These are phyloP conservation scores for Lecanicillium sp. DNA, from an alignment of 2,329 filamentous ascomycete species.

Conservation along the genomic window DNA sequence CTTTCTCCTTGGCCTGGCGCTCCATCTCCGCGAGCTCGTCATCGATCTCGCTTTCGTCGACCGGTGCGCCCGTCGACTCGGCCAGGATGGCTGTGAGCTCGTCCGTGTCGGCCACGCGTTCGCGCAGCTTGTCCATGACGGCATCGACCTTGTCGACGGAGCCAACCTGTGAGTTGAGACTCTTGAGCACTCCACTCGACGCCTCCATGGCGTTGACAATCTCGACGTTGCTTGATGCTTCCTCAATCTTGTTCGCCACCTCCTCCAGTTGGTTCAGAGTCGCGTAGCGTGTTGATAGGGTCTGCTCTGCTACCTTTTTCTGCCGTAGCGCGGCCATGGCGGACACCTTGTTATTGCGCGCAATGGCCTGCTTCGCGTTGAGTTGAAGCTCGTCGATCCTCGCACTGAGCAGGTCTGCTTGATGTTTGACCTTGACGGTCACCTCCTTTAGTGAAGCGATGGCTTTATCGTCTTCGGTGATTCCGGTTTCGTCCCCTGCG, in stretches of 20 bases:
- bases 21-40: slow-evolving; percentile 79
- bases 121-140: slow-evolving; percentile 67
- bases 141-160: slow-evolving; percentile 69
- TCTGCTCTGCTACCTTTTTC: slow-evolving; percentile 75
- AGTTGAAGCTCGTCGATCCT: slow-evolving; percentile 60
- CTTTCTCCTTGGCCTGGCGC: slow-evolving; percentile 48
- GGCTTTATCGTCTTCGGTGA: slow-evolving; percentile 73
- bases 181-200: slow-evolving; percentile 64
- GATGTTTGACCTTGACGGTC: slow-evolving; percentile 65
- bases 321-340: slow-evolving; percentile 74
- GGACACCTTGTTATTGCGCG: slow-evolving; percentile 62
- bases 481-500: slow-evolving; percentile 40
- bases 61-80: slow-evolving; percentile 45
- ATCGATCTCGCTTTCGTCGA: slow-evolving; percentile 82
- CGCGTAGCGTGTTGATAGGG: slow-evolving; percentile 63
- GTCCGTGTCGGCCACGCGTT: slow-evolving; percentile 76
- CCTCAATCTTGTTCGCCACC: slow-evolving; percentile 74
- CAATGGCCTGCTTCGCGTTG: slow-evolving; percentile 64
- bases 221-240: slow-evolving; percentile 78
- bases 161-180: slow-evolving; percentile 71
- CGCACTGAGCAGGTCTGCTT: slow-evolving; percentile 60
- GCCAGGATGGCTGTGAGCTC: slow-evolving; percentile 75
- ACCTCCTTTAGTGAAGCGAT: slow-evolving; percentile 81
- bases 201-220: slow-evolving; percentile 78
- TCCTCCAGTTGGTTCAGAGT: slow-evolving; percentile 78